Evolutionary conservation across 441 rosid species (phyloP), one percentile per base, ranked within the genome.

Genomic region (Pelargonium myrrhifolium): DNA sequence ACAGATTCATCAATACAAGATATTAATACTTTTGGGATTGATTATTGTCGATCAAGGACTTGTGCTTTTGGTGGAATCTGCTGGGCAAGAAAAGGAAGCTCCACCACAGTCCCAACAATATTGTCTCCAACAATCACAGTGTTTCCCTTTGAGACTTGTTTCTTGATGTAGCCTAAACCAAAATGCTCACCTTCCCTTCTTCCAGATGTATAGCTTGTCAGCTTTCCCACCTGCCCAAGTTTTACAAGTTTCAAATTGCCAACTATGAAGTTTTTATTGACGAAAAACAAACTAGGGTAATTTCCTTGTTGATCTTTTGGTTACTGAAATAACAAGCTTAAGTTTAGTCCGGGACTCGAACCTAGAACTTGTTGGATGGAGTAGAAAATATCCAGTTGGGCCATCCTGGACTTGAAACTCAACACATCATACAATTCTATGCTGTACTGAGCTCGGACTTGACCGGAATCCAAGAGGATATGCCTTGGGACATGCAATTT

Each of bases 101-200:
- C 82, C 51, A 79, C 68, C 37, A 89, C 77, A 24, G 81, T 80
- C 26, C 87, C 96, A n/a, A 60, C 69, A 10, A 81, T 70, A 64
- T 81, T 78, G 66, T 84, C 90, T 55, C 89, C 97, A 35, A 87
- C 73, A 64, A 71, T 74, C 35, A 89, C 89, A 45, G 79, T 69
- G 72, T 76, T 80, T 17, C 92, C 93, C 31, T 70, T 71, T 3
- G 78, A 68, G 68, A 81, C 82, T 76, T 80, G 67, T 65, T 72
- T 83, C 80, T 83, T 91, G 70, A 89, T 84, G 85, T 92, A 92
- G 69, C 94, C 96, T 72, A 92, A 77, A 51, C 87, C 97, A 58
- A 80, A 85, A 75, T 86, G 81, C 35, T 73, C 77, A 0, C 80
- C 75, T 71, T 77, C 82, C 37, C 79, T 80, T 71, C 70, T 78